Evolutionary conservation across 2,329 filamentous ascomycete genomes (phyloP).

Genomic region (Pestalotiopsis sp.): DNA sequence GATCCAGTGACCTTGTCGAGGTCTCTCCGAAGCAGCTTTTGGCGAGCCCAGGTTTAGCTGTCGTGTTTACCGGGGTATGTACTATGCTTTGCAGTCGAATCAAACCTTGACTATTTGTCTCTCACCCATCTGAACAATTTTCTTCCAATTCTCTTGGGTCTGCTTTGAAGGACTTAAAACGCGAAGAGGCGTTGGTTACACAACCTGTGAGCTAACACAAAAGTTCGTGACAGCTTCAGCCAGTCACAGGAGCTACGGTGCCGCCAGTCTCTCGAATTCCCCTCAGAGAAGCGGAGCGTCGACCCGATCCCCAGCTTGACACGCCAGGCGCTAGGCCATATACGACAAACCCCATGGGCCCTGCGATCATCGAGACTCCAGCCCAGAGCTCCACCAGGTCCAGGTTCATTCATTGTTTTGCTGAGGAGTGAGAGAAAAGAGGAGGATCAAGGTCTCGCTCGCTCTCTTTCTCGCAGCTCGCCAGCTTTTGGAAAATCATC

Average conservation of each 20-base stretch:
- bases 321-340: not conserved
- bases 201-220: not conserved
- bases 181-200: not conserved
- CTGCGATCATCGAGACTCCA: not conserved
- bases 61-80: no score
- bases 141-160: not conserved
- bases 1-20: not conserved
- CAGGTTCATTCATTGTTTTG: not conserved
- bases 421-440: not conserved
- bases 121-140: not conserved
- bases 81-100: not conserved
- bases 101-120: not conserved
- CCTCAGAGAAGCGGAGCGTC: not conserved
- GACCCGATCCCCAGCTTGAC: not conserved
- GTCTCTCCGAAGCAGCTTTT: no score
- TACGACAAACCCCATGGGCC: not conserved
- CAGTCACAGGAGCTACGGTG: not conserved
- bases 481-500: not conserved
- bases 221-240: not conserved
- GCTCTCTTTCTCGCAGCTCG: not conserved
- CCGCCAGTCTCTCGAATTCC: not conserved
- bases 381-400: not conserved
- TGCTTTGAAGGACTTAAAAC: not conserved
- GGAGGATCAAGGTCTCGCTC: not conserved
- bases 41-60: no score